Percentiles rank a stretch among this genome's conserved stretches.
Evolutionary conservation across 768 basidiomycete genomes (phyloP).

Genomic region (Mycena vitilis): DNA sequence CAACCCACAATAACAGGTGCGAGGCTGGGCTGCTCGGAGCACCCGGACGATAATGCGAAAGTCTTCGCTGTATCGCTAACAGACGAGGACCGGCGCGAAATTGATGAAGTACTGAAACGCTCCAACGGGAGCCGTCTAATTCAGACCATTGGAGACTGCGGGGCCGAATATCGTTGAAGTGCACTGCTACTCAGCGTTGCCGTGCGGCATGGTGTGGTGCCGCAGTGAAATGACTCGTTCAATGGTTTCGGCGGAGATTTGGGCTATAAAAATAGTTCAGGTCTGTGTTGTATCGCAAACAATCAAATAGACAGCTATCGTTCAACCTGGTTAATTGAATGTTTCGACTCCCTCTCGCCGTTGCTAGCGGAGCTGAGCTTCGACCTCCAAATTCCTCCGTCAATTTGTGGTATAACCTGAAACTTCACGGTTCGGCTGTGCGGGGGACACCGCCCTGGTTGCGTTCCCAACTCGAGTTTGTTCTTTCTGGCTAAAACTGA

Average conservation of each 20-base stretch:
- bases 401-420: no score
- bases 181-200: neutral
- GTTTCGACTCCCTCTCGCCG: neutral
- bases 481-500: no score
- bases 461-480: no score
- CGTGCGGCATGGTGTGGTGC: neutral
- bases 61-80: slow-evolving; percentile 70
- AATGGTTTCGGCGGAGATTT: neutral
- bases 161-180: slow-evolving; percentile 76
- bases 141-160: slow-evolving; percentile 81
- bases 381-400: no score
- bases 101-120: slow-evolving; percentile 68
- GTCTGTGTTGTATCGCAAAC: neutral
- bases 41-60: slow-evolving; percentile 73
- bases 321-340: neutral
- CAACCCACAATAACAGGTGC: slow-evolving; percentile 57
- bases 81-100: slow-evolving; percentile 64
- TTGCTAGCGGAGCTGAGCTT: neutral
- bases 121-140: slow-evolving; percentile 73
- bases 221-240: neutral
- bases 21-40: slow-evolving; percentile 80
- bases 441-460: no score
- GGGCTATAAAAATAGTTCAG: neutral
- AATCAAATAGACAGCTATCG: neutral
- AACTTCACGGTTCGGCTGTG: no score